Conservation (phyloP, 2,329 filamentous ascomycete genomes). For the Cladorrhinum sp. region DNA sequence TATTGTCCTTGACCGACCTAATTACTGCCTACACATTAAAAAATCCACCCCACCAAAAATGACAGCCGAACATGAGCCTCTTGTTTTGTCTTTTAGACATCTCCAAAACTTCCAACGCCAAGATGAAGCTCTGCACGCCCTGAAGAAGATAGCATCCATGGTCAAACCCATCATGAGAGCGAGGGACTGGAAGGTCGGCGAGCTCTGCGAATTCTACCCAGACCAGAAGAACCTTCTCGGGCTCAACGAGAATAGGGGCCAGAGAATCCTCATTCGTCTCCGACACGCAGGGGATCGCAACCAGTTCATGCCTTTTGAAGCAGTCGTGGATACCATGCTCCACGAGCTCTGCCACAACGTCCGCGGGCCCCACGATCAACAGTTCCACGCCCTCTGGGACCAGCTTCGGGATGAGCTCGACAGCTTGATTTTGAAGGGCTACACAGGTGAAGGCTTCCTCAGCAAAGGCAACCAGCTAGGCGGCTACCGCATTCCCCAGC, state of each 20-base stretch:
- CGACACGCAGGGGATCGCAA: conserved; percentile 70
- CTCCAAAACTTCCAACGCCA: conserved; percentile 45
- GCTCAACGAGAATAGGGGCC: conserved; percentile 72
- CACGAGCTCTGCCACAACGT: conserved; percentile 91
- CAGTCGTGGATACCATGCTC: conserved; percentile 85
- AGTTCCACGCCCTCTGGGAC: conserved; percentile 85
- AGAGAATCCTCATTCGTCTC: conserved; percentile 78
- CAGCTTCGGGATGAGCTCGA: conserved; percentile 84
- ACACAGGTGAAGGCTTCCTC: conserved; percentile 86
- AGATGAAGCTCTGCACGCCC: conserved; percentile 52
- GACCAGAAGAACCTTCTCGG: conserved; percentile 69
- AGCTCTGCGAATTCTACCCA: conserved; percentile 83
- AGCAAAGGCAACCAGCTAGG: conserved; percentile 72
- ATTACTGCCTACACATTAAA: background rate
- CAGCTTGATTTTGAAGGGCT: conserved; percentile 72
- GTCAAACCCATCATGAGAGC: conserved; percentile 96
- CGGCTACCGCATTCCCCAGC: conserved; percentile 58
- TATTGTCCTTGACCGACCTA: too few relatives aligned
- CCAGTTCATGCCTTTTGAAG: conserved; percentile 77
- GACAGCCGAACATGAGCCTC: conserved; percentile 42
- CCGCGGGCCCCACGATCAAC: conserved; percentile 75
- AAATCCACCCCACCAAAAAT: conserved; percentile 33
- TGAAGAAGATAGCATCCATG: conserved; percentile 79
- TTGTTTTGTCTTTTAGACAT: conserved; percentile 49
- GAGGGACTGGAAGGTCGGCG: conserved; percentile 72